Evolutionary conservation across 345 rosid species (phyloP).

Genomic region (Hypericum perforatum): DNA sequence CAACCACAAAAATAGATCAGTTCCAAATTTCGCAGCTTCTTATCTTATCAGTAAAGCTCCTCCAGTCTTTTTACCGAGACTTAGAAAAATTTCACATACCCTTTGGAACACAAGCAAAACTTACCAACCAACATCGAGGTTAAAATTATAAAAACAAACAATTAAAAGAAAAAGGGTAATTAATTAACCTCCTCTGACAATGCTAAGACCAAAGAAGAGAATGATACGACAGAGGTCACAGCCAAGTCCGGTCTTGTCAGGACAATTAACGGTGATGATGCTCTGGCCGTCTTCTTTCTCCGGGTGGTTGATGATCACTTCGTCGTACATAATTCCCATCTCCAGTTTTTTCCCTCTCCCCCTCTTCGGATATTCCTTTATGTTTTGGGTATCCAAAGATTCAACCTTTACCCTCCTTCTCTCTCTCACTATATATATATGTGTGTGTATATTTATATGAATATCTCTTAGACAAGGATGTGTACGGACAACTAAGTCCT

Average conservation of each 20-base stretch:
- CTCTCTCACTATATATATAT: too few species aligned
- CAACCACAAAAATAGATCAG: neutral
- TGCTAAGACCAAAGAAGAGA: conserved; percentile 82
- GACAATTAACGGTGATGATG: conserved; percentile 81
- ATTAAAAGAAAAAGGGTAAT: too few species aligned
- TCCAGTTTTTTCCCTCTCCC: conserved; percentile 5
- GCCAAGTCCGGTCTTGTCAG: conserved; percentile 95
- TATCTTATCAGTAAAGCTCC: neutral
- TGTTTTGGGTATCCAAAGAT: neutral
- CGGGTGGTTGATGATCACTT: conserved; percentile 59
- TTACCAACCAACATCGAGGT: too few species aligned
- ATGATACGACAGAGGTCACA: conserved; percentile 87
- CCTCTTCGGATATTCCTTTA: neutral
- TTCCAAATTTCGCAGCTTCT: neutral
- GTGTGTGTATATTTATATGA: too few species aligned
- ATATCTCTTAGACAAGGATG: neutral
- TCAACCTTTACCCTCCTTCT: neutral
- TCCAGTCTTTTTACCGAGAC: too few species aligned
- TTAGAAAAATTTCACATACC: too few species aligned
- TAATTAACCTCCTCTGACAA: conserved; percentile 69
- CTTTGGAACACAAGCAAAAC: too few species aligned
- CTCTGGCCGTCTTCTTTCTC: conserved; percentile 70
- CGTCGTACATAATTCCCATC: conserved; percentile 81
- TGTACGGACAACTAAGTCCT: neutral
- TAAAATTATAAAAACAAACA: too few species aligned